Evolutionary conservation across 129 eudicot genomes (phyloP).

Genomic region (Escallonia rubra): DNA sequence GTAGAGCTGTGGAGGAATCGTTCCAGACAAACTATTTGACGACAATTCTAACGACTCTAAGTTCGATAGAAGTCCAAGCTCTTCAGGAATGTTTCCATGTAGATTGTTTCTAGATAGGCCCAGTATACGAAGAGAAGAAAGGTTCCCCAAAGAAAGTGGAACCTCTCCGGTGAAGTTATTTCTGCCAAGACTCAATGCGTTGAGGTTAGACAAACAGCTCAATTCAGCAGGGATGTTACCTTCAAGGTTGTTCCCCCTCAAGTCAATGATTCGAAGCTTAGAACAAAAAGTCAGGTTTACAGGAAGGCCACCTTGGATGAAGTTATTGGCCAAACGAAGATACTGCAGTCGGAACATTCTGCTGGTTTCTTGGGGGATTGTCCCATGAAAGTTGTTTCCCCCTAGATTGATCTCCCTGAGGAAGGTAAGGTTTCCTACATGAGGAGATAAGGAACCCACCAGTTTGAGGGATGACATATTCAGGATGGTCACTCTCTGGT

Average conservation of each 20-base stretch:
- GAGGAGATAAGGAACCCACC: no score
- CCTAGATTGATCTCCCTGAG: no score
- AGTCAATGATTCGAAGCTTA: no score
- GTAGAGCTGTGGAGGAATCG: conserved; percentile 13
- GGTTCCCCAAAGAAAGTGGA: conserved; percentile 10
- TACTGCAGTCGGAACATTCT: no score
- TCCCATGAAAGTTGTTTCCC: no score
- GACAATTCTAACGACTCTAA: neutral
- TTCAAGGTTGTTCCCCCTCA: neutral
- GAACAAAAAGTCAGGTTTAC: no score
- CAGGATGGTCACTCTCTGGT: no score
- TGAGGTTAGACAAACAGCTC: conserved; percentile 16
- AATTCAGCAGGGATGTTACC: conserved; percentile 17
- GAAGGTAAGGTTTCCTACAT: no score
- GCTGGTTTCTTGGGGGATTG: no score
- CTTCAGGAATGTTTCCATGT: conserved; percentile 11
- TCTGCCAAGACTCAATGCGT: neutral
- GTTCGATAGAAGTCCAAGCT: conserved; percentile 7
- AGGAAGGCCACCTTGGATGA: no score
- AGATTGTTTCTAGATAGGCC: neutral
- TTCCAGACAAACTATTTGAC: conserved; percentile 10
- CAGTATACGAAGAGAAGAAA: conserved; percentile 6
- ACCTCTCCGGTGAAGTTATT: conserved; percentile 18
- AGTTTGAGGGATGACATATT: no score
- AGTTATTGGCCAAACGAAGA: no score